Evolutionary conservation across 352 stramenopile species (phyloP), one percentile per base, ranked within the genome.

Genomic region (Phytophthora chlamydospora): DNA sequence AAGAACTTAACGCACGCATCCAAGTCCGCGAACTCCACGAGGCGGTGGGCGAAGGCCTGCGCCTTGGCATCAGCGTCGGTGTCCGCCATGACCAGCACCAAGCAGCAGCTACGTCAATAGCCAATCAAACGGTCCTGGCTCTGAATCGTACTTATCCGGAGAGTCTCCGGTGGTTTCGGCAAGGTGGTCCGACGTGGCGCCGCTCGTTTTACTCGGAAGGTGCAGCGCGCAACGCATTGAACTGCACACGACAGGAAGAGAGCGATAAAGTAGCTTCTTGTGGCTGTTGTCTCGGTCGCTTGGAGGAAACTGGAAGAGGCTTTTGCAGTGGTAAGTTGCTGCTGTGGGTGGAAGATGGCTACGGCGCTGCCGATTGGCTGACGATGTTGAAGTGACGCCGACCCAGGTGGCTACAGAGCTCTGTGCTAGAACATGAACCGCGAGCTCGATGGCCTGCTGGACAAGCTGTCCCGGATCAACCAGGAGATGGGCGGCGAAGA

Each of bases 401-500:
- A 69, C 13, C 24, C 36, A 39, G 14, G 61, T 72, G 66, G 66
- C 50, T 71, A 66, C 43, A 69, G 33, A 69, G 43, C 68, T 57
- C 4, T 10, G 24, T 21, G 17, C 41, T 51, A 42, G 14, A 34
- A 60, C 36, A 90, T 90, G 83, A 90, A 80, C 62, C 75, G 83
- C 66, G 83, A 93, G 54, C 76, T 93, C 36, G 80, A 95, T 84
- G 81, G 75, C 16, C 60, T 93, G 40, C 63, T 94, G 54, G 73
- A 81, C 72, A 93, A 88, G 54, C 52, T 93, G 58, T 75, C 76
- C 3, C 75, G 83, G 39, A 86, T 95, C 59, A 90, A 95, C 59
- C 73, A 87, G 33, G 81, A 94, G 47, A 92, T 93, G 81, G 80
- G 81, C 16, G 81, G 85, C 4, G 73, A 91, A 7, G 83, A 93